Evolutionary conservation across 768 basidiomycete species (phyloP), one percentile per base, ranked within the genome.

Genomic region (Cytidiella melzeri): DNA sequence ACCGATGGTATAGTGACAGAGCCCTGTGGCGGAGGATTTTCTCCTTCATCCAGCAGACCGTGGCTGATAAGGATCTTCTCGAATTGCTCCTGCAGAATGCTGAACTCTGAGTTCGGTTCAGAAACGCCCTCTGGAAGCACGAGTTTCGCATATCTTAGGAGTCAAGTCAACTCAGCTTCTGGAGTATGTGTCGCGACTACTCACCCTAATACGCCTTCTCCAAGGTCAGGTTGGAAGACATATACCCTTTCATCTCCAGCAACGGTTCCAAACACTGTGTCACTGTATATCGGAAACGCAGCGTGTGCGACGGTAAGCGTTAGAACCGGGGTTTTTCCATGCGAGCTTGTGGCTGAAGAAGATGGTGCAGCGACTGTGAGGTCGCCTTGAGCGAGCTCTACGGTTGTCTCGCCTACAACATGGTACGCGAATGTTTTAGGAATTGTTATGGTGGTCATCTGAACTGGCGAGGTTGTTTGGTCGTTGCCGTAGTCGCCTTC

Each of bases 11-110:
- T 51, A 6, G 39, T 41, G 37, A 47, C 50, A 1, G 37, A 46
- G 42, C 3, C 36, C 37, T 15, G 25, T 36, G 11, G 3, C 42
- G 12, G 27, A 26, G 36, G 7, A 13, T 47, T 10, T 5, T 47
- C 46, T 5, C 46, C 46, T 38, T 20, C 27, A n/a, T 54, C 58
- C 34, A 63, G 46, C 13, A 63, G 47, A 4, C 55, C 57, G 28
- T 58, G 45, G 26, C 58, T 51, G 45, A 61, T 51, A 13, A 63
- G 55, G 20, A 51, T 43, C 52, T 55, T 47, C 40, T 63, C 61
- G 37, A 63, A 59, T 24, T 38, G 43, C 40, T 56, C 58, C 20
- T 51, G 54, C 2, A 51, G 42, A 3, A 24, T 3, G 12, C 38
- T 24, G 28, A 55, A 51, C 42, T 51, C 50, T n/a, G 54, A 51